Percentiles rank a stretch among this genome's conserved stretches.
Conservation (phyloP, 1,139 yeast genomes). For the Blastobotrys aristatus region DNA sequence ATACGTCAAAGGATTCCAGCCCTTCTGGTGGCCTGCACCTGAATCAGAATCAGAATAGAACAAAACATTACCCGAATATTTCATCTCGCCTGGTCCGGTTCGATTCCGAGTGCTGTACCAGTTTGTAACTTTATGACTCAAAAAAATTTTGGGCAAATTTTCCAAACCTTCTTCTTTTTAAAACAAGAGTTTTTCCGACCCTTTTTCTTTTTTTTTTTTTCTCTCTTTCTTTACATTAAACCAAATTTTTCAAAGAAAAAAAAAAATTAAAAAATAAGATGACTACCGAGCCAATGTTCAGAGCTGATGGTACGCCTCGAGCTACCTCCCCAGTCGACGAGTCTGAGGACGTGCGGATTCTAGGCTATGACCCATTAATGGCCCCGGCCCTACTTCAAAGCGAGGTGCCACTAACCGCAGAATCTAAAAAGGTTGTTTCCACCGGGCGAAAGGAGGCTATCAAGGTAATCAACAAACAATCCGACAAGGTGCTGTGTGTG, state of each 20-base stretch:
- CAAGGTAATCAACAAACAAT: slow-evolving; percentile 63
- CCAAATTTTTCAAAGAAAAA: not conserved
- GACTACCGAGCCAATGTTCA: slow-evolving; percentile 39
- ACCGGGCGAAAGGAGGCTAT: slow-evolving; percentile 73
- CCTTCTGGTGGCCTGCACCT: slow-evolving; percentile 66
- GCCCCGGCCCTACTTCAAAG: slow-evolving; percentile 82
- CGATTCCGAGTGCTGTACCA: no score
- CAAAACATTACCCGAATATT: no score
- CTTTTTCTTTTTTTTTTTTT: no score
- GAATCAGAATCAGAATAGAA: slow-evolving; percentile 26
- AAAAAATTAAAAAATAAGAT: not conserved
- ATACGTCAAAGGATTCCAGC: slow-evolving; percentile 48
- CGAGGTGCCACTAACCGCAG: slow-evolving; percentile 64
- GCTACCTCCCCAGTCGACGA: slow-evolving; percentile 44
- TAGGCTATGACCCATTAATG: slow-evolving; percentile 85
- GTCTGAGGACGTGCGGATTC: slow-evolving; percentile 82
- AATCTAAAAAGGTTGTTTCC: slow-evolving; percentile 62
- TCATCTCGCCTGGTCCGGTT: no score
- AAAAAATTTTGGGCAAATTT: not conserved
- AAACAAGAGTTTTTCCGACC: not conserved
- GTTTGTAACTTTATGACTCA: not conserved
- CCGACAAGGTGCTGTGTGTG: slow-evolving; percentile 74
- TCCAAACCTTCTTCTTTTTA: not conserved
- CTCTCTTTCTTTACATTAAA: not conserved
- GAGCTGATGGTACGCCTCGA: slow-evolving; percentile 36